A percentile compares a stretch with the other conserved stretches of the same genome.
Conservation (phyloP, 1,139 yeast species). For the Ogataea hybrid region DNA sequence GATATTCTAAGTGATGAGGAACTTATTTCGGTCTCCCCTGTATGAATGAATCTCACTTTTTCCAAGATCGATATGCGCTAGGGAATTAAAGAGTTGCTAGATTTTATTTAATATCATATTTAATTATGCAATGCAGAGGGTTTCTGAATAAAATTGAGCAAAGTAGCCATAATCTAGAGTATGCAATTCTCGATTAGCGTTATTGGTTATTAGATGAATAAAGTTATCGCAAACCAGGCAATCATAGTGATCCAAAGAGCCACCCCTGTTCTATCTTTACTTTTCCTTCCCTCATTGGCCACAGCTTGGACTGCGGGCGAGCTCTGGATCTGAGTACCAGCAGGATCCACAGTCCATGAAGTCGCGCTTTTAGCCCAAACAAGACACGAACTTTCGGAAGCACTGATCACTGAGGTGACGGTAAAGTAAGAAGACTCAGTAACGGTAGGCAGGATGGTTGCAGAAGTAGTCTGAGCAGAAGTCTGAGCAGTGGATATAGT, state of each 20-base stretch:
- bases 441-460: conserved; percentile 2
- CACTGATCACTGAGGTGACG: conserved; percentile 2
- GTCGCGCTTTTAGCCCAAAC: conserved; percentile 11
- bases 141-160: no score
- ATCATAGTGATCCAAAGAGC: background rate
- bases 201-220: background rate
- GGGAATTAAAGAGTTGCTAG: background rate
- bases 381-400: conserved; percentile 4
- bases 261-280: background rate
- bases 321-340: background rate
- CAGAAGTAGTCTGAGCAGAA: background rate
- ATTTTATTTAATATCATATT: no score
- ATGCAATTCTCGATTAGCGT: no score
- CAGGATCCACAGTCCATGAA: conserved; percentile 2
- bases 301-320: background rate
- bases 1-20: conserved; percentile 7
- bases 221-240: background rate
- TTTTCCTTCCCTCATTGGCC: background rate
- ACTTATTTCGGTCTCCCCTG: background rate
- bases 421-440: conserved; percentile 7
- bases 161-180: no score
- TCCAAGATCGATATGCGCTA: background rate
- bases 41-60: background rate
- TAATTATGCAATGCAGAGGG: no score
- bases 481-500: background rate